Base-by-base conservation (phyloP, 441 rosid species). In the Pelargonium australe region DNA sequence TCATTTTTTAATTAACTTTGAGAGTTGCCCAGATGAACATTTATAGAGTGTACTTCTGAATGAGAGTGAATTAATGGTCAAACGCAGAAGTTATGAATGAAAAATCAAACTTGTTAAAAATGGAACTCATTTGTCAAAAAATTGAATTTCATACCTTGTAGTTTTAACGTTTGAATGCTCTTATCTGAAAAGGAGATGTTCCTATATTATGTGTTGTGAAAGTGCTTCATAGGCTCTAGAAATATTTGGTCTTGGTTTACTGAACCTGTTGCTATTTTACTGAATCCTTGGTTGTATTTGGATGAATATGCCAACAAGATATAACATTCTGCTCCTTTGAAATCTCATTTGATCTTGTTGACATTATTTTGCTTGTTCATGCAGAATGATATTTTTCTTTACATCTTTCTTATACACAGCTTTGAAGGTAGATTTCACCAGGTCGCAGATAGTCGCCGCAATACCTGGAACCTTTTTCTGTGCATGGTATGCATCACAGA, bases 381-480 rank as follows among this genome's bases (percentile, higher is more conserved):
- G 82, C 81, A 75, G 79, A 81, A 68, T 82, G 72, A 79, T 77
- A 31, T 76, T 74, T 78, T 80, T 77, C 75, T 74, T 76, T 80
- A 65, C 62, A 51, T 75, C 41, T 83, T 82, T 85, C 70, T 79
- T 78, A 55, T 16, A 55, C 61, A 77, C 92, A 95, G 99, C 97
- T 81, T 75, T 95, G 85, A 92, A 95, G 84, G 81, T 95, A 70
- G 97, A 91, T 82, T 89, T 95, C 84, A 89, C 97, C 63, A 88
- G 83, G 81, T 91, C 99, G 66, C 97, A 95, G 81, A 77, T 91
- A 6, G 69, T 95, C 67, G 97, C 99, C 1, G 94, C 90, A 62
- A 90, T 91, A 76, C 99, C 99, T 69, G 99, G 99, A 78, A 79
- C 87, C 60, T 89, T 92, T 75, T 92, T 95, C 71, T 95, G 99